Conservation (phyloP, 1,284 basidiomycete species). For the Rhizoctonia solani region DNA sequence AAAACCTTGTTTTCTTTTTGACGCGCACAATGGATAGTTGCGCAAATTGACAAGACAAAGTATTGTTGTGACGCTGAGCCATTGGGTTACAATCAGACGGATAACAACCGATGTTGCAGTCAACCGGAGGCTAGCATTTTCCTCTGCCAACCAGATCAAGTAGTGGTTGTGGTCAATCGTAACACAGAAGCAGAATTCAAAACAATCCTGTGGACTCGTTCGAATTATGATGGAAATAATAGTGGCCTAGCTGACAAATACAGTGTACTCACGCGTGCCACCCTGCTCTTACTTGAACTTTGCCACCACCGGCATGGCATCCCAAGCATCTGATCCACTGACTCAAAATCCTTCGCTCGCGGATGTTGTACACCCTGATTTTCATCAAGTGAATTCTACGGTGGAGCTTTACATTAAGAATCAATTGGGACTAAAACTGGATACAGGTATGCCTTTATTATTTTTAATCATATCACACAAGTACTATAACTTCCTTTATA, state of each 20-base stretch:
- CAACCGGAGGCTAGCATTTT: too few relatives aligned
- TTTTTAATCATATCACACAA: conserved; percentile 27
- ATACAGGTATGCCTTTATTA: conserved; percentile 67
- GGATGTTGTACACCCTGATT: conserved; percentile 85
- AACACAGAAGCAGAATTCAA: too few relatives aligned
- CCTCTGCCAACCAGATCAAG: too few relatives aligned
- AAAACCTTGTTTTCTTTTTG: neutral
- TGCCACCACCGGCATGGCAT: conserved; percentile 10
- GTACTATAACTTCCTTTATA: conserved; percentile 44
- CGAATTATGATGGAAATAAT: too few relatives aligned
- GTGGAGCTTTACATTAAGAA: conserved; percentile 85
- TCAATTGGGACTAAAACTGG: conserved; percentile 85
- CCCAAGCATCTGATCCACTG: conserved; percentile 5
- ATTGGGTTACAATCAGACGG: too few relatives aligned
- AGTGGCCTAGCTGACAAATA: conserved; percentile 19
- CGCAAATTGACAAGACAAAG: neutral
- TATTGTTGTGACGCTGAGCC: too few relatives aligned
- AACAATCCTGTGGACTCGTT: too few relatives aligned
- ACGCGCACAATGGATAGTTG: conserved; percentile 15
- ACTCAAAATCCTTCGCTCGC: conserved; percentile 12
- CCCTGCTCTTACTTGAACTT: neutral
- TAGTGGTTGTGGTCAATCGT: too few relatives aligned
- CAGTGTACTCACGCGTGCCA: conserved; percentile 8
- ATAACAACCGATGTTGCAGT: too few relatives aligned
- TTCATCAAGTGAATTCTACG: conserved; percentile 89